These are phyloP conservation scores for Colletotrichum spaethianum DNA, from an alignment of 2,329 filamentous ascomycete species.

Conservation along the genomic window DNA sequence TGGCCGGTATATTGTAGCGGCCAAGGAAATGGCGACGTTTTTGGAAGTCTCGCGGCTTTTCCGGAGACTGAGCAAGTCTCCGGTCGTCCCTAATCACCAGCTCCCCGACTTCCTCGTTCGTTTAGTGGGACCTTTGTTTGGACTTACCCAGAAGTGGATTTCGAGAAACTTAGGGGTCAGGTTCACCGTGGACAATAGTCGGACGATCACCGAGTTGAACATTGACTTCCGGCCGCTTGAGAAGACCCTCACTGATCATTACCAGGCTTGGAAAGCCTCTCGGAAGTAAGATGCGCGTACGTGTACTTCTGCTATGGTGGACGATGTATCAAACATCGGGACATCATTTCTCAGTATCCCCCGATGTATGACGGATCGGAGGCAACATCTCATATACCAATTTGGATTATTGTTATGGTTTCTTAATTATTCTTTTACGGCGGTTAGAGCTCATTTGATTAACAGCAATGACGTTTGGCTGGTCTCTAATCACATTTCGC, in stretches of 20 bases:
- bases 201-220: not conserved
- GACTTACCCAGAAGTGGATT: not conserved
- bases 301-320: not conserved
- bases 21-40: not conserved
- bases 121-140: not conserved
- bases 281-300: not conserved
- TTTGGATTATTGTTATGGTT: too few species aligned
- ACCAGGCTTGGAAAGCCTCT: not conserved
- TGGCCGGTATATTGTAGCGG: slow-evolving; percentile 15
- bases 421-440: too few species aligned
- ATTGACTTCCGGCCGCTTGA: not conserved
- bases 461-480: too few species aligned
- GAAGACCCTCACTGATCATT: not conserved
- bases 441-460: too few species aligned
- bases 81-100: not conserved
- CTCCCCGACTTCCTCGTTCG: slow-evolving; percentile 1
- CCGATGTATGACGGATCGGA: not conserved
- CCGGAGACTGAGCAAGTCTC: not conserved
- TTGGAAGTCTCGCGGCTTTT: not conserved
- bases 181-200: not conserved
- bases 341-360: not conserved
- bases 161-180: not conserved
- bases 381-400: too few species aligned
- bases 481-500: too few species aligned
- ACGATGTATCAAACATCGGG: not conserved